Base-by-base conservation (phyloP, 371 early-diverging fungal species). In the Dinochytrium kinnereticum region DNA sequence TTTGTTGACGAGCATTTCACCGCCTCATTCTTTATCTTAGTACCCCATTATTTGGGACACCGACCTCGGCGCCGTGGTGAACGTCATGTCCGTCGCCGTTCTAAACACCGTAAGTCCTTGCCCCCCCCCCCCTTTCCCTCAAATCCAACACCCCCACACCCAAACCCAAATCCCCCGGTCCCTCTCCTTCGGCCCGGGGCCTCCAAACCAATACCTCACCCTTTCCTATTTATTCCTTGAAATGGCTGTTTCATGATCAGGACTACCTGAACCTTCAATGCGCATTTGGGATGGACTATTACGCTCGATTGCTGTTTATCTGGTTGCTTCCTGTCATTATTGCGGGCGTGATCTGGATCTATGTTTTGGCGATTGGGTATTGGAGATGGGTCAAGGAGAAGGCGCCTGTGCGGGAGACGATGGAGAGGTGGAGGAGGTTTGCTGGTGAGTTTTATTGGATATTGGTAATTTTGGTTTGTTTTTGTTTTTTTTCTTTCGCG, bases 201-300 rank as follows among this genome's bases (percentile, higher is more conserved):
- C n/a, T n/a, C n/a, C n/a, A n/a, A n/a, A n/a, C n/a, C n/a, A n/a
- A n/a, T n/a, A n/a, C n/a, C n/a, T n/a, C n/a, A n/a, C n/a, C n/a
- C n/a, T n/a, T n/a, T n/a, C n/a, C n/a, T n/a, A n/a, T n/a, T n/a
- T n/a, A n/a, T n/a, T n/a, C n/a, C n/a, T n/a, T n/a, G n/a, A n/a
- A n/a, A n/a, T n/a, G n/a, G n/a, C n/a, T n/a, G n/a, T n/a, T n/a
- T n/a, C n/a, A n/a, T n/a, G 21, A 44, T 21, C 33, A 73, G 73
- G 75, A 74, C 49, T 69, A 69, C 55, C 49, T 74, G 28, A 74
- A 74, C 36, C 57, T 74, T 15, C 75, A 74, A 74, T 74, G 75
- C 28, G 75, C 75, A 30, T 74, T 69, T 64, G 70, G 70, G 1
- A 69, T 74, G n/a, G 38, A 31, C 24, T 74, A 30, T 40, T 74